Percentiles rank a stretch among this genome's conserved stretches.
Evolutionary conservation across 202 grass and related monocot species (phyloP).

Genomic region (Panicum virgatum): DNA sequence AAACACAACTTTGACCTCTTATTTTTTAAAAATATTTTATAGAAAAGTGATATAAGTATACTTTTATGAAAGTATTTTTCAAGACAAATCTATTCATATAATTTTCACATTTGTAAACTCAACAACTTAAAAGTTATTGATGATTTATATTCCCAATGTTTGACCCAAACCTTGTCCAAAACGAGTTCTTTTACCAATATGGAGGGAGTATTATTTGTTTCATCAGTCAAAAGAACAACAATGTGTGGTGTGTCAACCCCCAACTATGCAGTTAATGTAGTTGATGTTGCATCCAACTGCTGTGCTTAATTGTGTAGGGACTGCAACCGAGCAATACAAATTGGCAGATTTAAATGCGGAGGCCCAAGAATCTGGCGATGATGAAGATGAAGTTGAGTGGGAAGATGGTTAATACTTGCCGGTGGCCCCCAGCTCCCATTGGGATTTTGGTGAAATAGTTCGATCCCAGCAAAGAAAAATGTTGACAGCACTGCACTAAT

Average conservation of each 20-base stretch:
- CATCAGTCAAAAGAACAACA: background rate
- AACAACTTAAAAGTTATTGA: no score
- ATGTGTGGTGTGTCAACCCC: background rate
- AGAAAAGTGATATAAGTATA: no score
- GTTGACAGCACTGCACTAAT: background rate
- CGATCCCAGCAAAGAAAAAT: background rate
- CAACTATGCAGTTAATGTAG: background rate
- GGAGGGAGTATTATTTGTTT: background rate
- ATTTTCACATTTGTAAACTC: no score
- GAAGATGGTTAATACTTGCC: slow-evolving; percentile 93
- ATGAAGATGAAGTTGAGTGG: slow-evolving; percentile 76
- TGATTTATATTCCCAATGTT: no score
- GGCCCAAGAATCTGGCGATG: slow-evolving; percentile 76
- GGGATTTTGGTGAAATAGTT: slow-evolving; percentile 3
- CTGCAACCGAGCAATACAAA: slow-evolving; percentile 57
- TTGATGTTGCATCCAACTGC: background rate
- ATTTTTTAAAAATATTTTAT: no score
- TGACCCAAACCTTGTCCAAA: no score
- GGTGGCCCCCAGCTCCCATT: background rate
- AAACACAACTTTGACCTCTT: no score
- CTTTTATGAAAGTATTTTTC: no score
- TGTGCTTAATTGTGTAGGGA: slow-evolving; percentile 47
- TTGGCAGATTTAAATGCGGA: slow-evolving; percentile 85
- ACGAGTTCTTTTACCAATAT: no score
- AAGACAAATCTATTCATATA: no score